Base-by-base conservation (phyloP, 805 yeast species). In the Wickerhamomyces strasburgensis region DNA sequence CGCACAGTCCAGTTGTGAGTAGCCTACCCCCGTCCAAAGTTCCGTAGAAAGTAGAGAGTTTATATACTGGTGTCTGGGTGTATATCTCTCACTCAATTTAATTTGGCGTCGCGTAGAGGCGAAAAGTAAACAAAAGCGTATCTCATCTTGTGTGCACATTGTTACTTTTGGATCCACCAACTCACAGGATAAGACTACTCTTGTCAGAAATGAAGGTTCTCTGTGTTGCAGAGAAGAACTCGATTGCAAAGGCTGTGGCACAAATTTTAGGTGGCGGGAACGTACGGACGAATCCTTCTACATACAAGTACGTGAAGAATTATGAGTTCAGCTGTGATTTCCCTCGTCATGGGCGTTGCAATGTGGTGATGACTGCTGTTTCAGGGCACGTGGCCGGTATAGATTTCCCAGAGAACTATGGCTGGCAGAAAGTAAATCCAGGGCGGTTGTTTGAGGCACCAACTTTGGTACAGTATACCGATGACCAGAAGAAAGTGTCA, bases 211-310 rank as follows among this genome's bases (percentile, higher is more conserved):
- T 85, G 93, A 79, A 66, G 47, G 75, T 93, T 4, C 73, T 93
- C 33, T 90, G 97, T 62, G 96, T 93, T 39, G 98, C 99, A 2
- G 99, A 93, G 64, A 93, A 93, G 62, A 94, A 94, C 39, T 85
- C 96, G 2, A 93, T 93, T 33, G 94, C 97, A 3, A 86, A 81
- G 56, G 82, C 86, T 10, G 88, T 93, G 10, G 73, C 94, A 0
- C 57, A 61, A 27, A 80, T 81, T 2, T 70, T 93, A 3, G 79
- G 93, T 14, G 95, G 95, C 6, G 94, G 95, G 1, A 54, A 70
- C 5, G 61, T 67, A 13, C 52, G 57, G 5, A 52, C 70, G 14
- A 63, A 83, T 24, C 61, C 68, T 35, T 67, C 86, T 3, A 53
- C 60, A 1, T 72, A 72, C 52, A 79, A 74, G 47, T 88, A 68